Evolutionary conservation across 345 rosid species (phyloP).

Genomic region (Camelina laxa): DNA sequence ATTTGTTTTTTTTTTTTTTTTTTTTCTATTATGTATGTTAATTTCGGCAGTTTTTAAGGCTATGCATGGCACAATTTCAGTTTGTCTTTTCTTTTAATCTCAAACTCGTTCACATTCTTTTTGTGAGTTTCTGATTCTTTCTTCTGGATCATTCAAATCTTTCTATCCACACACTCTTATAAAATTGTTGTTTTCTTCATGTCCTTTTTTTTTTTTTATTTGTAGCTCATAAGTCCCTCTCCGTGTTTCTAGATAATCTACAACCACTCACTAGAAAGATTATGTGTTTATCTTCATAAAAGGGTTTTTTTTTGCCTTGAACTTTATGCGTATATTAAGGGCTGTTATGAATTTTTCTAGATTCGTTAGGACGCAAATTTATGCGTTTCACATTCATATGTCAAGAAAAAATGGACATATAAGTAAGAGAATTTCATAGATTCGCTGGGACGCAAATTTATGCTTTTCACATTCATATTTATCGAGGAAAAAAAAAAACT

Average conservation of each 20-base stretch:
- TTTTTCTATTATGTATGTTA: conserved; percentile 9
- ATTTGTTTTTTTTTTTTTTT: background rate
- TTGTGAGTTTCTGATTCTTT: conserved; percentile 35
- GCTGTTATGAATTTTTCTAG: background rate
- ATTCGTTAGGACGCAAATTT: background rate
- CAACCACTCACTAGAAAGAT: conserved; percentile 28
- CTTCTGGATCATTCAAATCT: background rate
- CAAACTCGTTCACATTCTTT: conserved; percentile 36
- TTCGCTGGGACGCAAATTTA: background rate
- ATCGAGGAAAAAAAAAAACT: too few relatives aligned
- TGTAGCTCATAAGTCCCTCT: background rate
- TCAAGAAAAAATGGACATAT: too few relatives aligned
- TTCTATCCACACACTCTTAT: conserved; percentile 25
- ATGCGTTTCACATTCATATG: conserved; percentile 5
- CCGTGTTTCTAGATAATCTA: conserved; percentile 24
- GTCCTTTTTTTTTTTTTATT: conserved; percentile 2
- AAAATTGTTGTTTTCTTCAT: conserved; percentile 17
- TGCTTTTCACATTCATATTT: background rate
- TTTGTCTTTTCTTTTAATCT: background rate
- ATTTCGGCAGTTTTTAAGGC: conserved; percentile 29
- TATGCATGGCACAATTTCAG: background rate
- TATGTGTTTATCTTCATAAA: background rate
- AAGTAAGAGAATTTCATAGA: background rate
- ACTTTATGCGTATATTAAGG: conserved; percentile 2
- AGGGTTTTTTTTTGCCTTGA: background rate